phyloP scores from a whole-genome alignment of 2,329 filamentous ascomycete species.

The Phoma sp. region DNA sequence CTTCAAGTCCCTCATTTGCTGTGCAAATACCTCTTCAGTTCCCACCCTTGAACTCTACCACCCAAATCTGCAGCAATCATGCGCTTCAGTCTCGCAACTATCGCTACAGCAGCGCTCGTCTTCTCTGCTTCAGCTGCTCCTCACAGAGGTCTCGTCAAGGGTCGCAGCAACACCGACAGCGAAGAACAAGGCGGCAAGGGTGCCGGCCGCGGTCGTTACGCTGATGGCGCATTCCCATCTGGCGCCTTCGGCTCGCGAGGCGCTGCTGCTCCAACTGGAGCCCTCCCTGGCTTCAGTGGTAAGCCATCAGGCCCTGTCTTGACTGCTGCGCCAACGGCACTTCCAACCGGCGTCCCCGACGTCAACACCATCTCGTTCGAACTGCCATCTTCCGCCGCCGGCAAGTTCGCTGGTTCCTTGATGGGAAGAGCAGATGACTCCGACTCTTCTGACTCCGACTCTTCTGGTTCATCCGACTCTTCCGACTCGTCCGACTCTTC shows the following conservation, averaged over 20 bases:
- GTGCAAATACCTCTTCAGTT: conserved; percentile 20
- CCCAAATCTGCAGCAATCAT: conserved; percentile 16
- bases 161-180: conserved; percentile 8
- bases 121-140: conserved; percentile 26
- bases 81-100: conserved; percentile 30
- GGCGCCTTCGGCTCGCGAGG: conserved; percentile 16
- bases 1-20: conserved; percentile 27
- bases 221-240: conserved; percentile 3
- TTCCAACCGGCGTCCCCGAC: conserved; percentile 5
- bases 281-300: not conserved
- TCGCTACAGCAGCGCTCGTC: conserved; percentile 28
- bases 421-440: conserved; percentile 4
- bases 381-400: conserved; percentile 2
- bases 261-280: conserved; percentile 12
- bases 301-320: too few species aligned
- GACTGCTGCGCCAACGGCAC: not conserved
- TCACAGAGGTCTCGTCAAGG: conserved; percentile 8
- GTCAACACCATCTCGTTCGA: conserved; percentile 16
- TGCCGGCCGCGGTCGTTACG: not conserved
- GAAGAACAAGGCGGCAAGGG: not conserved
- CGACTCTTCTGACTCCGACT: not conserved
- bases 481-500: not conserved
- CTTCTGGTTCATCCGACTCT: not conserved
- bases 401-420: not conserved
- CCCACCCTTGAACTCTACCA: not conserved